Evolutionary conservation across 768 basidiomycete genomes (phyloP), one percentile per base, ranked within the genome.

Genomic region (Leccinum obscurum): DNA sequence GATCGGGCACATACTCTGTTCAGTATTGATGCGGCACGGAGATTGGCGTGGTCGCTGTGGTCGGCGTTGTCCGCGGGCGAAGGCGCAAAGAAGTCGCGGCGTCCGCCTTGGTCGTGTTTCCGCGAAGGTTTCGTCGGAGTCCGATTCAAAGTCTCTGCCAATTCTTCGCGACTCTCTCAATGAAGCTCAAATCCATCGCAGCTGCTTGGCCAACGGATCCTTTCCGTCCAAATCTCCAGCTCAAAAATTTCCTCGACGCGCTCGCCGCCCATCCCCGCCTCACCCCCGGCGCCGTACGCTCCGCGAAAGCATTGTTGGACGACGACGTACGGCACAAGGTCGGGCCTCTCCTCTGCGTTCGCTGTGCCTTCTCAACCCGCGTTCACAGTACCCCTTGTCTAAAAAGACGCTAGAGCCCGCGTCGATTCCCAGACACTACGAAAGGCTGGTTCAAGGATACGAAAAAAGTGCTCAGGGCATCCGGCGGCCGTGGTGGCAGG

Each of bases 401-500:
- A 77, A 81, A 48, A 85, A 80, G 68, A 88, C 81, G 44, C 70
- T 90, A 56, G 78, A 81, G 52, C 92, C 92, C 4, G 83, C 85
- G 11, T 90, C 90, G 6, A 83, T 82, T 73, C 90, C 90, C 28
- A 75, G 79, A 55, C 85, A 93, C 73, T 93, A 93, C 66, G 80
- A 85, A 49, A 83, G 88, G 26, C 81, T 93, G 9, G 78, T 84
- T 1, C 88, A 90, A 65, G 91, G 85, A 6, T 85, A 87, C 62
- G 85, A 90, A 60, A 89, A 88, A 75, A 89, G 88, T 65, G 82
- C 85, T 11, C 77, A 85, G 67, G 91, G 91, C n/a, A 88, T 91
- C 49, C 82, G 82, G 35, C 78, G 91, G 57, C 89, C 91, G 3
- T 86, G 87, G 87, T 93, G 91, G 91, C 91, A 93, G 71, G 76